These are phyloP conservation scores for Boletus vermiculosoides DNA, from an alignment of 768 basidiomycete species.

Conservation along the genomic window DNA sequence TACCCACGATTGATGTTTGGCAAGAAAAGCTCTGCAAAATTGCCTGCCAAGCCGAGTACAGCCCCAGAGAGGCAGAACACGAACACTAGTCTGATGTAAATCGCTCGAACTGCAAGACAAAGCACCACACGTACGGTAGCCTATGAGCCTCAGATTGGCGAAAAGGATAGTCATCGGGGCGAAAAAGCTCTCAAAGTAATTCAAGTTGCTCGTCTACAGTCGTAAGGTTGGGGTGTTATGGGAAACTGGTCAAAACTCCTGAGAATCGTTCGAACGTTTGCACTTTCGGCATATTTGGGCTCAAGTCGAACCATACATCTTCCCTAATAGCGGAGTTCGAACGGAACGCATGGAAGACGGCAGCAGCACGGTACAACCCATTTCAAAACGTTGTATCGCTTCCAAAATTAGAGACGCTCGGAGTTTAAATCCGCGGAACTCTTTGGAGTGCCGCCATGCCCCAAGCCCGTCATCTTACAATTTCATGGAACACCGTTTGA, in stretches of 20 bases:
- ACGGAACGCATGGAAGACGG: not conserved
- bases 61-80: conserved; percentile 42
- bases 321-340: conserved; percentile 14
- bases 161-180: conserved; percentile 59
- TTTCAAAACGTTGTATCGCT: not conserved
- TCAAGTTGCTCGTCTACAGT: conserved; percentile 9
- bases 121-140: conserved; percentile 43
- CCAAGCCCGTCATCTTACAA: not conserved
- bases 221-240: conserved; percentile 5
- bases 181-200: not conserved
- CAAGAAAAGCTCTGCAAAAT: conserved; percentile 67
- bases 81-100: conserved; percentile 35
- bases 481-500: not conserved
- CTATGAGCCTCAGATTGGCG: conserved; percentile 50
- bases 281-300: conserved; percentile 17
- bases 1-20: conserved; percentile 61
- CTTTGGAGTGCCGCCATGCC: not conserved
- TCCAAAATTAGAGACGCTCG: not conserved
- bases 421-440: not conserved
- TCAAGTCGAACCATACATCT: conserved; percentile 2
- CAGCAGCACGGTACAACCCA: not conserved
- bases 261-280: conserved; percentile 17
- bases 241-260: conserved; percentile 5
- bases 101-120: conserved; percentile 1
- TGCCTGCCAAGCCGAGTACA: conserved; percentile 66